A percentile compares a stretch with the other conserved stretches of the same genome.
phyloP scores from a whole-genome alignment of 2,329 filamentous ascomycete genomes.

The Juglanconis oblonga region DNA sequence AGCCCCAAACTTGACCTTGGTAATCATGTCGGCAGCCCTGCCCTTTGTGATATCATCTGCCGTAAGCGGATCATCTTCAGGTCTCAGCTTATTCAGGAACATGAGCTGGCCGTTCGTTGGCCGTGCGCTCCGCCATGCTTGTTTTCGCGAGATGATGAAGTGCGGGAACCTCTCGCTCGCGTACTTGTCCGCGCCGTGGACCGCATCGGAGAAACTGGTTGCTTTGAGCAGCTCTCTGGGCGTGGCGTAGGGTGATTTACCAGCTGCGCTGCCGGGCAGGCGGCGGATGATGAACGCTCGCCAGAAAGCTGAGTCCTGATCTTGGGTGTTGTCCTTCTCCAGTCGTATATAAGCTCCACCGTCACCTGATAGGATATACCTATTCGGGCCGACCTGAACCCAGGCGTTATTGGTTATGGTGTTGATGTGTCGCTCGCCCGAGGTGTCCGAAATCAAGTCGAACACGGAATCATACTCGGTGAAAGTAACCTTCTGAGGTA shows the following conservation, averaged over 20 bases:
- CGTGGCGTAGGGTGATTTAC: slow-evolving; percentile 61
- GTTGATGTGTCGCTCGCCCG: slow-evolving; percentile 75
- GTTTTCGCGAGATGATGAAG: slow-evolving; percentile 61
- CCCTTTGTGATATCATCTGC: slow-evolving; percentile 68
- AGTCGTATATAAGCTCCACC: slow-evolving; percentile 61
- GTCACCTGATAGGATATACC: slow-evolving; percentile 68
- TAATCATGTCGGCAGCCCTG: slow-evolving; percentile 85
- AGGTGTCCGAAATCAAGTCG: slow-evolving; percentile 81
- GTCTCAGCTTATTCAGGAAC: slow-evolving; percentile 66
- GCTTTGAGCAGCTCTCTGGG: slow-evolving; percentile 67
- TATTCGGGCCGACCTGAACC: slow-evolving; percentile 71
- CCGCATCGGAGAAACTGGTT: slow-evolving; percentile 67
- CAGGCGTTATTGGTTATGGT: slow-evolving; percentile 73
- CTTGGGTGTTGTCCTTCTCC: slow-evolving; percentile 37
- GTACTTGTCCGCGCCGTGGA: slow-evolving; percentile 83
- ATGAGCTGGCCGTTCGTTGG: slow-evolving; percentile 66
- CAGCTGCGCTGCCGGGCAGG: slow-evolving; percentile 35
- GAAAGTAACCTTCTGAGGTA: slow-evolving; percentile 62
- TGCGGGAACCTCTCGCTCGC: slow-evolving; percentile 65
- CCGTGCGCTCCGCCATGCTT: slow-evolving; percentile 66
- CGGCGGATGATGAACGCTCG: slow-evolving; percentile 47
- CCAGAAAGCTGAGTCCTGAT: slow-evolving; percentile 32
- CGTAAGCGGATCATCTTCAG: slow-evolving; percentile 51
- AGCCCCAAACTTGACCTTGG: slow-evolving; percentile 82
- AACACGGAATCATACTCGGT: slow-evolving; percentile 91